Evolutionary conservation across 345 rosid genomes (phyloP), one percentile per base, ranked within the genome.

Genomic region (Citrus inodora): DNA sequence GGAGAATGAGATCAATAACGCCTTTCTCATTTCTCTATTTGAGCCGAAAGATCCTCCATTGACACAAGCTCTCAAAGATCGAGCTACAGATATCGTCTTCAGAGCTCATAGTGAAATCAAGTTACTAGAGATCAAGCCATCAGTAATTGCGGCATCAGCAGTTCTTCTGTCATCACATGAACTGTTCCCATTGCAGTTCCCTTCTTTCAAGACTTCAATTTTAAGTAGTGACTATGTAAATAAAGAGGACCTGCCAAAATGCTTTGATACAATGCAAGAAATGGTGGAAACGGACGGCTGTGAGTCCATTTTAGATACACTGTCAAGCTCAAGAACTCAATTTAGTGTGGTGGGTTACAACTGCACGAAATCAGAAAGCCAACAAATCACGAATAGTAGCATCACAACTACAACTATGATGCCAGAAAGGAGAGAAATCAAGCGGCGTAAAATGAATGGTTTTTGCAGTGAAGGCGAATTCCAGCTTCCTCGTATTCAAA

Each of bases 1-100:
- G 96, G 96, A 75, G 93, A 76, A 90, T 89, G 93, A 87, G 96
- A 74, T 87, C 93, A 11, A 77, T 92, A 33, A 92, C 96, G 2
- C 93, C 96, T 19, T 87, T 90, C 82, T 85, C 96, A 1, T 92
- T 92, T 53, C 92, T 63, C 56, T 81, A 25, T 80, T 88, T 65
- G 60, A 87, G 30, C 83, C 77, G 64, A 75, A 85, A 76, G 91
- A 88, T 55, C 86, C 83, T 9, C 81, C 88, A 25, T 51, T 78
- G 71, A 84, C 70, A 24, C 83, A 78, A 75, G 82, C 90, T 73
- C 86, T 92, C 27, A 90, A 80, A 76, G 84, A 69, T 22, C 86
- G 93, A 82, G 93, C 92, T 10, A 55, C 63, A 3, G 79, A 81
- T 25, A 84, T 92, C 38, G 76, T 92, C 80, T 83, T 87, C 81